phyloP scores from a whole-genome alignment of 108 stramenopile genomes.

The Nannochloropsis gaditana region DNA sequence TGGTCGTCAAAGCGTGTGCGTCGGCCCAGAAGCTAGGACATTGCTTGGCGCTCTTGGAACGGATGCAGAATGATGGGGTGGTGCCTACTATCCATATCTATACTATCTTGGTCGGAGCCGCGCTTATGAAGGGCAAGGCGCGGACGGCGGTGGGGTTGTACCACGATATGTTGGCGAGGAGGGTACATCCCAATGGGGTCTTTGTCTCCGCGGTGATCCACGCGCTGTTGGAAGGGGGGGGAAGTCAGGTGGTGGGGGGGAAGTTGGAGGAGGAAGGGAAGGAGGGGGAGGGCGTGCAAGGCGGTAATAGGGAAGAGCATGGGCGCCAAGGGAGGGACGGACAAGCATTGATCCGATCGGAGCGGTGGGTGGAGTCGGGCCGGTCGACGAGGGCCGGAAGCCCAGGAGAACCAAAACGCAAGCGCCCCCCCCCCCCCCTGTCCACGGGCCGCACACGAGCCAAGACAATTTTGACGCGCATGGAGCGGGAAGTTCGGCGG shows the following conservation, averaged over 20 bases:
- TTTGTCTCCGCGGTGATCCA: not conserved
- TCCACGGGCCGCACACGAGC: not conserved
- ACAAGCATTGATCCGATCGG: not conserved
- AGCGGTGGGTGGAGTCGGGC: not conserved
- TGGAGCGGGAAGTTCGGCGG: not conserved
- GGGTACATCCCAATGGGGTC: not conserved
- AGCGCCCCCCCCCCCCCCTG: not conserved
- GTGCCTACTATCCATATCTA: not conserved
- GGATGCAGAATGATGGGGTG: constrained; percentile 5
- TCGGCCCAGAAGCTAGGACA: not conserved
- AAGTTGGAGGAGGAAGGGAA: not conserved
- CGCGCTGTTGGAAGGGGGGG: not conserved
- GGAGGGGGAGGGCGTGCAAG: not conserved
- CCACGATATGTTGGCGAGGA: not conserved
- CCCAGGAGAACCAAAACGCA: not conserved
- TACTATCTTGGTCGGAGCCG: not conserved
- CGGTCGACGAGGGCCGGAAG: too few relatives aligned
- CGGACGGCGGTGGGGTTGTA: not conserved
- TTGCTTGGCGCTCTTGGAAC: not conserved
- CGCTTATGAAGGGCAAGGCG: not conserved
- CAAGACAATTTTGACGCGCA: not conserved
- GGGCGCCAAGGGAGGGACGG: not conserved
- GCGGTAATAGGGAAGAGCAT: not conserved
- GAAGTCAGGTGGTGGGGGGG: not conserved
- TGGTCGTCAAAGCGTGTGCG: not conserved